Conservation (phyloP, 129 eudicot genomes). For the Cynara cardunculus region DNA sequence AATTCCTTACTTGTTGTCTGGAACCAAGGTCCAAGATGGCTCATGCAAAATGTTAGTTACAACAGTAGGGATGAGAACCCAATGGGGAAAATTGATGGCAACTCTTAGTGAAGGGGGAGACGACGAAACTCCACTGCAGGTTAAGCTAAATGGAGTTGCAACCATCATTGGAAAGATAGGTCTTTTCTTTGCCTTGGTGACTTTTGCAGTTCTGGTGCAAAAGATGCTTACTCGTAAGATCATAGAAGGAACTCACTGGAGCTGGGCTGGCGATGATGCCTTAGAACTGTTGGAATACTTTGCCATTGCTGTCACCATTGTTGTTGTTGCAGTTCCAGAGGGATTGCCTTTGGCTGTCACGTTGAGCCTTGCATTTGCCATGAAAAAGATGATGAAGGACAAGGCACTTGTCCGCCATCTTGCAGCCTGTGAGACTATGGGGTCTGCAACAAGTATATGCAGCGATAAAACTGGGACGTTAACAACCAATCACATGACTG, state of each 20-base stretch:
- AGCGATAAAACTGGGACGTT: slow-evolving; percentile 97
- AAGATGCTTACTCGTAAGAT: slow-evolving; percentile 55
- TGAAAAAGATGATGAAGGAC: slow-evolving; percentile 99
- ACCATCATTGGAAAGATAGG: slow-evolving; percentile 92
- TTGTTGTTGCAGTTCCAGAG: slow-evolving; percentile 97
- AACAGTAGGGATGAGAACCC: slow-evolving; percentile 98
- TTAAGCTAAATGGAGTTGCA: slow-evolving; percentile 90
- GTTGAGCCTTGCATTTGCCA: slow-evolving; percentile 87
- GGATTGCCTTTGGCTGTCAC: slow-evolving; percentile 96
- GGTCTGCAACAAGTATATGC: slow-evolving; percentile 92
- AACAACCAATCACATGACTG: slow-evolving; percentile 95
- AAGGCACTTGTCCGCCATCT: slow-evolving; percentile 90
- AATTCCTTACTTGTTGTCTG: slow-evolving; percentile 77
- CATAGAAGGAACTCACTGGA: slow-evolving; percentile 46
- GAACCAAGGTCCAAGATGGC: slow-evolving; percentile 99
- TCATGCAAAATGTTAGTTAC: slow-evolving; percentile 92
- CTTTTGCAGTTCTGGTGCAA: slow-evolving; percentile 83
- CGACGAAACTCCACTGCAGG: slow-evolving; percentile 92
- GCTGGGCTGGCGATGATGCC: slow-evolving; percentile 80
- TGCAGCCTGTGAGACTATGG: slow-evolving; percentile 99
- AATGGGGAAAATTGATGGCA: slow-evolving; percentile 97
- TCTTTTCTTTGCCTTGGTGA: slow-evolving; percentile 76
- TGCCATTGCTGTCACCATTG: slow-evolving; percentile 93
- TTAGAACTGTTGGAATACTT: slow-evolving; percentile 73
- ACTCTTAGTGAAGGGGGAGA: slow-evolving; percentile 94